Percentiles rank a stretch among this genome's conserved stretches.
phyloP scores from a whole-genome alignment of 1,284 basidiomycete species.

The Salmacisia buchloeana region DNA sequence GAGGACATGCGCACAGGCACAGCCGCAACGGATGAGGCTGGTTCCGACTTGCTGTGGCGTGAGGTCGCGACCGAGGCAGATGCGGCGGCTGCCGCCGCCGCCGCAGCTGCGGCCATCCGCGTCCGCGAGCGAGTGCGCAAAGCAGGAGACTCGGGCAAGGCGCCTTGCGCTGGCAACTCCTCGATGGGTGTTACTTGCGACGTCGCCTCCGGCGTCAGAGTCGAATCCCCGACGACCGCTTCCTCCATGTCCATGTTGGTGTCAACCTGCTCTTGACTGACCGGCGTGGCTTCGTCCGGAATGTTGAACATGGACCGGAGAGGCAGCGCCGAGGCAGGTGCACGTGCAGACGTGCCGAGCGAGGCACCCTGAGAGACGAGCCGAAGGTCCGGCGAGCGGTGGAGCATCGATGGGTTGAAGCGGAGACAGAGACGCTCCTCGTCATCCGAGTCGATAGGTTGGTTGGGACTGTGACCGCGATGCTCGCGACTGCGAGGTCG shows the following conservation, averaged over 20 bases:
- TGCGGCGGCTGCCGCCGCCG: not conserved
- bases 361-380: not conserved
- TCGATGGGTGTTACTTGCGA: not conserved
- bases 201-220: not conserved
- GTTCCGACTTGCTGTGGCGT: not conserved
- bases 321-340: not conserved
- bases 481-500: not conserved
- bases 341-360: not conserved
- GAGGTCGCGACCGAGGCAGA: not conserved
- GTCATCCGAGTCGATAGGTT: constrained; percentile 5
- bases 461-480: not conserved
- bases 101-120: not conserved
- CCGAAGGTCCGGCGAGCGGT: not conserved
- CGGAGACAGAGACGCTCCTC: constrained; percentile 1
- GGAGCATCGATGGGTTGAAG: constrained; percentile 3
- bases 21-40: not conserved
- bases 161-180: not conserved
- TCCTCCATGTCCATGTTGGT: not conserved
- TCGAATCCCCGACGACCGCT: not conserved
- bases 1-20: constrained; percentile 6
- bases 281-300: not conserved
- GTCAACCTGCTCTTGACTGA: not conserved
- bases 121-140: constrained; percentile 2
- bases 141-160: not conserved
- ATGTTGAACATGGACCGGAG: not conserved